Base-by-base conservation (phyloP, 768 basidiomycete species). In the Lentinula boryana region DNA sequence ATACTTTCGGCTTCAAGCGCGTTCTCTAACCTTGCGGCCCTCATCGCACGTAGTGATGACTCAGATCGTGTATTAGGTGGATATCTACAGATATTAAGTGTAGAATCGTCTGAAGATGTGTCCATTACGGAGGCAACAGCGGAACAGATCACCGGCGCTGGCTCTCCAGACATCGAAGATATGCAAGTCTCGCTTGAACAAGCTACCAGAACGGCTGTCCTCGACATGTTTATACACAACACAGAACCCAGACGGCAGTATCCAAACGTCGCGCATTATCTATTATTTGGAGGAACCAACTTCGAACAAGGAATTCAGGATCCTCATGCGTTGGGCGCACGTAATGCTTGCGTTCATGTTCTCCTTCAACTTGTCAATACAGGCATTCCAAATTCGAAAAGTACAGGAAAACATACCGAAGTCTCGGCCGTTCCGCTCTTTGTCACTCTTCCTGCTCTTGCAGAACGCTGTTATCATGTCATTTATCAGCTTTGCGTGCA, bases 401-500 rank as follows among this genome's bases (percentile, higher is more conserved):
- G 73, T 9, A 74, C 77, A 68, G 72, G 75, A 43, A 71, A 74
- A 15, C 67, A 67, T 10, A 61, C 68, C 60, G 68, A 66, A 7
- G 65, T 70, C 4, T 77, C 71, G 8, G 68, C 70, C 21, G 76
- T 78, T 1, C 87, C 91, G 0, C 74, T 91, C 21, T 88, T 88
- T 69, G 70, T 76, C 18, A 75, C 76, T 18, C 78, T 90, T 36
- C 96, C 95, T 0, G 81, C 80, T 2, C 76, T 97, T 31, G 94
- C 95, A 2, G 94, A 95, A 69, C 86, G 88, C 58, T 89, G 87
- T 67, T 95, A 95, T 68, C 84, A 83, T 38, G 80, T 97, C 53
- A 75, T 98, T 18, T 81, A 91, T 69, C 90, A 96, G 62, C 82
- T 98, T 0, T 96, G 92, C 73, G 80, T 86, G n/a, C 93, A 98